Base-by-base conservation (phyloP, 2,329 filamentous ascomycete genomes). In the Aspergillus spinulosporus region DNA sequence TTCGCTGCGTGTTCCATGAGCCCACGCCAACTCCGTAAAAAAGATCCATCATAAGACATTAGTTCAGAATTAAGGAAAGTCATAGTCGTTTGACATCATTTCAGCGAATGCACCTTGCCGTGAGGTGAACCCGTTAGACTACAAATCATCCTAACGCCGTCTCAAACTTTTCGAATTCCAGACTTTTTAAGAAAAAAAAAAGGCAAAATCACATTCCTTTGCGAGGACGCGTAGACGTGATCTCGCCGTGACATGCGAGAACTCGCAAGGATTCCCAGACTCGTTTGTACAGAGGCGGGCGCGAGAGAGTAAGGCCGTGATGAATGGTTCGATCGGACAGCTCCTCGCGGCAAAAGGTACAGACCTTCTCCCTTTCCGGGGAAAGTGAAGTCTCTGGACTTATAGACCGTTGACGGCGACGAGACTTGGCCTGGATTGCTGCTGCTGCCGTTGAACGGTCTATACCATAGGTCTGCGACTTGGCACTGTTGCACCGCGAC, bases 361-460 rank as follows among this genome's bases (percentile, higher is more conserved):
- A 66, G 2, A 68, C 42, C 14, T 69, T 66, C 42, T 72, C 70
- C 1, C 64, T 60, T 5, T 71, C 68, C 4, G 58, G 49, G 7
- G 57, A 58, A n/a, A 54, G 48, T 7, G 36, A 60, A 48, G 45
- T 61, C n/a, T 68, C 67, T 0, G 68, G 63, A 0, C 67, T 65
- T 8, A 68, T 64, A 0, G 68, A 69, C 8, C 63, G 62, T 50
- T 72, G 69, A 12, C 66, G 67, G 11, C 71, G 71, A 1, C 71
- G 62, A 11, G 65, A 68, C 42, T 71, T 67, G 2, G 72, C 72
- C 42, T 74, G 72, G 26, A 71, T 65, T 1, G 72, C 72, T 0
- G 72, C 72, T 1, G 72, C 72, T 2, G 71, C 72, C 1, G 71
- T 66, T 2, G 71, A 64, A n/a, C 66, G 64, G 43, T 73, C 70